A percentile compares a stretch with the other conserved stretches of the same genome.
These are phyloP conservation scores for Spinacia oleracea DNA, from an alignment of 179 eudicot genomes.

Conservation along the genomic window DNA sequence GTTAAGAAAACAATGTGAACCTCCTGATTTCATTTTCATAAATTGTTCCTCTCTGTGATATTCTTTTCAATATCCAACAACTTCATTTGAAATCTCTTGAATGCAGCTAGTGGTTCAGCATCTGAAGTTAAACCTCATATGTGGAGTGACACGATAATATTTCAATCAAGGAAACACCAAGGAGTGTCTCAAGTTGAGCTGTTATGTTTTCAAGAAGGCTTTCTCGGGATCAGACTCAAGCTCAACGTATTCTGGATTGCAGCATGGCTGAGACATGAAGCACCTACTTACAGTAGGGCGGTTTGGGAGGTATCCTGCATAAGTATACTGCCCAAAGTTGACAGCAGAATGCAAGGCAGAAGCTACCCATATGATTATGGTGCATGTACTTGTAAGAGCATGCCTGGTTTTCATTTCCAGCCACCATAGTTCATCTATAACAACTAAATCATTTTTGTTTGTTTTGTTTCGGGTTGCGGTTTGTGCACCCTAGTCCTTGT, in stretches of 20 bases:
- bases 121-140: conserved; percentile 69
- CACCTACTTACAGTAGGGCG: conserved; percentile 69
- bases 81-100: conserved; percentile 36
- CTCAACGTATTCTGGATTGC: conserved; percentile 54
- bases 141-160: conserved; percentile 60
- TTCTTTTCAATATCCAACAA: conserved; percentile 38
- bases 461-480: too few species aligned
- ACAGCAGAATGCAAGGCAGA: too few species aligned
- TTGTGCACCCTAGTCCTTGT: too few species aligned
- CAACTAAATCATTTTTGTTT: too few species aligned
- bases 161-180: conserved; percentile 64
- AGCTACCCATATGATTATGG: too few species aligned
- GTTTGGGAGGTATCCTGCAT: conserved; percentile 71
- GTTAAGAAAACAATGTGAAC: too few species aligned
- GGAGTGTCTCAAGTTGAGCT: conserved; percentile 54
- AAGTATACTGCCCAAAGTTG: conserved; percentile 82
- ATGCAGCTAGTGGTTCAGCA: conserved; percentile 46
- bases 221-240: conserved; percentile 51
- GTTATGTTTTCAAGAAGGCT: conserved; percentile 57
- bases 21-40: too few species aligned
- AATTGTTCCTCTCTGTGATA: conserved; percentile 41
- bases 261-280: too few species aligned
- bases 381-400: too few species aligned
- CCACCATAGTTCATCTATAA: too few species aligned
- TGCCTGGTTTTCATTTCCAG: too few species aligned